Conservation (phyloP, 306 rosid species). For the Heteromeles arbutifolia region DNA sequence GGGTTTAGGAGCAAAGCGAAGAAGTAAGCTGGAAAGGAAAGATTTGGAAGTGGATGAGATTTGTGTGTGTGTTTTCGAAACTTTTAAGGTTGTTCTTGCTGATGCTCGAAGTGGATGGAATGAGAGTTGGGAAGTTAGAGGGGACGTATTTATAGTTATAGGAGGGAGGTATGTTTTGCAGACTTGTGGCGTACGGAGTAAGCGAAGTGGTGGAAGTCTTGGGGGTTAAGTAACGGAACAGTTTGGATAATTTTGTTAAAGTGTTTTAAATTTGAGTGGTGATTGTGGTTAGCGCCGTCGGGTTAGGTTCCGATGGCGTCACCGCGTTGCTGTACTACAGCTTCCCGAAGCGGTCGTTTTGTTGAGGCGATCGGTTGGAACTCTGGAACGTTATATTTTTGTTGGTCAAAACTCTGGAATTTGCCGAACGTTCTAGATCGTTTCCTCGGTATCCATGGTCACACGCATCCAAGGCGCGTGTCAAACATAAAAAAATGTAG, state of each 20-base stretch:
- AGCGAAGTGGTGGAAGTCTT: background rate
- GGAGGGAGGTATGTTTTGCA: background rate
- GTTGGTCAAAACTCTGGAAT: too few relatives aligned
- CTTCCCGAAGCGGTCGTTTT: conserved; percentile 8
- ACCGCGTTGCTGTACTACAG: conserved; percentile 10
- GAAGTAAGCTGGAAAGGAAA: background rate
- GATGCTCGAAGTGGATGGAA: background rate
- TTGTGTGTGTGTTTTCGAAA: background rate
- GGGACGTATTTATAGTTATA: background rate
- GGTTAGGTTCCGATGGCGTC: conserved; percentile 2
- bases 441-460: background rate
- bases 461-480: background rate
- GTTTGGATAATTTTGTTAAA: background rate
- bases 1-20: background rate
- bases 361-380: background rate
- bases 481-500: background rate
- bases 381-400: too few relatives aligned
- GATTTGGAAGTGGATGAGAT: background rate
- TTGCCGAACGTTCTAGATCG: background rate
- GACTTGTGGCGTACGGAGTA: background rate
- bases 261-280: background rate
- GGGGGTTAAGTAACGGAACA: background rate
- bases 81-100: background rate
- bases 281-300: background rate
- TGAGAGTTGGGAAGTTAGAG: background rate